Evolutionary conservation across 169 alveolate species (phyloP).

Genomic region (Cryptosporidium parvum): DNA sequence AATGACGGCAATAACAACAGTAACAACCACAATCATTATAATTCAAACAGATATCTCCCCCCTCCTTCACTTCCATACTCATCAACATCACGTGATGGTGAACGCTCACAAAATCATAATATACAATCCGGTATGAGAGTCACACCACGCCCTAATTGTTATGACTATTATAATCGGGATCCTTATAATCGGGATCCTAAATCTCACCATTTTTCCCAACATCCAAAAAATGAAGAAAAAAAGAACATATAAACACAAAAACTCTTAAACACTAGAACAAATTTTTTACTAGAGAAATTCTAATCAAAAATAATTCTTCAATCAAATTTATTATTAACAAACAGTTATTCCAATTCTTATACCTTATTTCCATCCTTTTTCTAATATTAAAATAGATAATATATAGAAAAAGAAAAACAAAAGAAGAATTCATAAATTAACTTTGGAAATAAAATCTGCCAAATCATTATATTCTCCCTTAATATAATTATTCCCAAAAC

Average conservation of each 20-base stretch:
- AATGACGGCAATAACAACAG: too few relatives aligned
- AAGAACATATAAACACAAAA: background rate
- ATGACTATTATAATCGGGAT: background rate
- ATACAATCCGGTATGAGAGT: background rate
- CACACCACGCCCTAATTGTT: background rate
- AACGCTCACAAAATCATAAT: background rate
- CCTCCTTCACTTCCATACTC: background rate
- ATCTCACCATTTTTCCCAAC: background rate
- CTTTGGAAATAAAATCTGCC: slow-evolving; percentile 55
- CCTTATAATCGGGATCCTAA: background rate
- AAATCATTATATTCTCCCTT: slow-evolving; percentile 24
- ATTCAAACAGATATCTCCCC: background rate
- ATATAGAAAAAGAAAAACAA: slow-evolving; percentile 1
- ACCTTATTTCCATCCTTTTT: background rate
- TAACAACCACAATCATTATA: background rate
- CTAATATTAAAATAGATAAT: background rate
- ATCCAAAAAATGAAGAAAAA: background rate
- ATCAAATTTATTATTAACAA: too few relatives aligned
- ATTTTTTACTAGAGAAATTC: too few relatives aligned
- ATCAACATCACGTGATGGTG: background rate
- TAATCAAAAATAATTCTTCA: too few relatives aligned
- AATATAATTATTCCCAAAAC: slow-evolving; percentile 21
- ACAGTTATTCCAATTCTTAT: too few relatives aligned
- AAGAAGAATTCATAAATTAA: slow-evolving; percentile 32
- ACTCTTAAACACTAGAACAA: too few relatives aligned